A percentile compares a stretch with the other conserved stretches of the same genome.
Conservation (phyloP, 371 early-diverging fungal species). For the Nosema granulosis region DNA sequence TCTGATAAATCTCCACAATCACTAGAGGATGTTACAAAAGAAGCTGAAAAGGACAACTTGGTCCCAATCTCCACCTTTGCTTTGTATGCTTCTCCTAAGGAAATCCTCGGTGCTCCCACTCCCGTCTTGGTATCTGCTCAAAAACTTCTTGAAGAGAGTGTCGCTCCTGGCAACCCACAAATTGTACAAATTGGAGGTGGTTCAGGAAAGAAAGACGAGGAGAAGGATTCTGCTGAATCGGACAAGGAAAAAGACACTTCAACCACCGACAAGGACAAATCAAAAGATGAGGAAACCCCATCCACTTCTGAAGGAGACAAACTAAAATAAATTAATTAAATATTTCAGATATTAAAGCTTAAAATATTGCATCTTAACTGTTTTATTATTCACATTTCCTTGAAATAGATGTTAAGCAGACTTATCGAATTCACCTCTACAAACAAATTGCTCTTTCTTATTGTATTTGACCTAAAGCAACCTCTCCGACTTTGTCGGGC, state of each 20-base stretch:
- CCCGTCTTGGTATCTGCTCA: constrained; percentile 3
- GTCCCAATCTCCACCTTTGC: neutral
- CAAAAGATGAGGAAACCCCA: no score
- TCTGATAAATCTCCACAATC: neutral
- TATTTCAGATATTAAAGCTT: no score
- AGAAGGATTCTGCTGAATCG: neutral
- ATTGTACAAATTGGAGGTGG: neutral
- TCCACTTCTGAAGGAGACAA: no score
- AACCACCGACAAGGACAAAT: no score
- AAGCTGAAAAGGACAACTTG: neutral
- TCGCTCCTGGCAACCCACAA: neutral
- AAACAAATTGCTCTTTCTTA: no score
- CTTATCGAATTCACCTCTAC: no score
- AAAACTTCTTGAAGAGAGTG: neutral
- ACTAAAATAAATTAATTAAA: no score
- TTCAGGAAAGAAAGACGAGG: neutral
- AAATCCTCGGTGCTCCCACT: neutral
- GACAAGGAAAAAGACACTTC: neutral
- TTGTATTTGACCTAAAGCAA: no score
- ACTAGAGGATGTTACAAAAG: neutral
- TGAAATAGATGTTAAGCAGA: no score
- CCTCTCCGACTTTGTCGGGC: no score
- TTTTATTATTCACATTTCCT: no score
- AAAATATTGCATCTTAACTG: no score
- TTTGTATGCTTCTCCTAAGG: neutral